A percentile compares a stretch with the other conserved stretches of the same genome.
These are phyloP conservation scores for Dioscorea dumetorum DNA, from an alignment of 106 monocot species.

Conservation along the genomic window DNA sequence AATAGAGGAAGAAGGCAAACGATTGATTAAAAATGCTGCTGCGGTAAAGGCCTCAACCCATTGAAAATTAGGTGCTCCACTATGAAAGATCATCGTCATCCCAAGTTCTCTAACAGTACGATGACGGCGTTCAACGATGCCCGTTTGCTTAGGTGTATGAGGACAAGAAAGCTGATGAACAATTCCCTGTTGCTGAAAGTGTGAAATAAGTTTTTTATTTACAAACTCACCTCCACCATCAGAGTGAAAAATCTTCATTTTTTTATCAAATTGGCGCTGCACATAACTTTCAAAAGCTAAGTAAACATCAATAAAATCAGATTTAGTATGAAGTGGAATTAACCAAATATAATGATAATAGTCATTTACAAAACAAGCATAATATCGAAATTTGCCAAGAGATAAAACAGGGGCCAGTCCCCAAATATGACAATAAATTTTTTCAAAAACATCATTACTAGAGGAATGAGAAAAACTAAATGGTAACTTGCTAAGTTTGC, in stretches of 20 bases:
- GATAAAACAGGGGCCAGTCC: neutral
- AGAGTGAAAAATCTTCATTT: neutral
- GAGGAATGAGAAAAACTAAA: neutral
- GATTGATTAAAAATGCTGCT: neutral
- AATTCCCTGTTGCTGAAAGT: neutral
- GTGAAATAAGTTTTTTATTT: neutral
- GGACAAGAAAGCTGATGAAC: neutral
- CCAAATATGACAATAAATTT: neutral
- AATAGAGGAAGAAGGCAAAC: neutral
- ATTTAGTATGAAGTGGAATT: neutral
- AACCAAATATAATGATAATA: neutral
- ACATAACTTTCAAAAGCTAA: neutral
- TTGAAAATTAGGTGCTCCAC: neutral
- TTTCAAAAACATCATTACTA: neutral
- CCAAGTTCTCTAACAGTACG: neutral
- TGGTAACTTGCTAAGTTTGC: neutral
- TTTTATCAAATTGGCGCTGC: neutral
- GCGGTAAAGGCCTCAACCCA: neutral
- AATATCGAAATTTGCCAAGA: neutral
- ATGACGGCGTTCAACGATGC: neutral
- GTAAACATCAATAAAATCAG: neutral
- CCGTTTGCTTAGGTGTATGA: neutral
- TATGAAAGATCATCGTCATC: neutral
- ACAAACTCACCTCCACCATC: neutral
- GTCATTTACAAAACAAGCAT: neutral